phyloP scores from a whole-genome alignment of 768 basidiomycete genomes.

The Naganishia vishniacii region DNA sequence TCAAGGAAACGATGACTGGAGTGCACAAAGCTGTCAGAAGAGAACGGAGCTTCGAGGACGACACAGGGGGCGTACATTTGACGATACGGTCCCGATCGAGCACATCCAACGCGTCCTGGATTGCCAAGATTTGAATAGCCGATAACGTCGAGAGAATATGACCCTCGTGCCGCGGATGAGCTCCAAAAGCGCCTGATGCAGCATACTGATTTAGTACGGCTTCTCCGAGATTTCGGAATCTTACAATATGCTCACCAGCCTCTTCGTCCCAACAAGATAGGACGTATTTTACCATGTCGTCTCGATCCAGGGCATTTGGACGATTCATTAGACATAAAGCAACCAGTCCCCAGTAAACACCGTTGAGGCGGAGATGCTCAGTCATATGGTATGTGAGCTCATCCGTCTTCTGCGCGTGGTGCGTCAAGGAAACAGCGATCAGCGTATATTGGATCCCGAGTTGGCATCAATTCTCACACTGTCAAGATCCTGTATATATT shows the following conservation, averaged over 20 bases:
- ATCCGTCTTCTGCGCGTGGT: constrained; percentile 62
- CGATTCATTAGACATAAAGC: constrained; percentile 75
- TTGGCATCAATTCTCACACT: constrained; percentile 52
- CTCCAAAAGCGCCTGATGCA: constrained; percentile 81
- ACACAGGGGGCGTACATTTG: constrained; percentile 57
- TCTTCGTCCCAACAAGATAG: constrained; percentile 93
- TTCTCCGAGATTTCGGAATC: no score
- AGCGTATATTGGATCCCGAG: no score
- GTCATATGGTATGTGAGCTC: constrained; percentile 85
- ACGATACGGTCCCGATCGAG: constrained; percentile 66
- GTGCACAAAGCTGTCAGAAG: no score
- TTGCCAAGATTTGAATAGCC: constrained; percentile 84
- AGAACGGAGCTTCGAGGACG: background rate
- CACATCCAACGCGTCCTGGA: constrained; percentile 70
- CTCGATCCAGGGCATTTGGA: constrained; percentile 68
- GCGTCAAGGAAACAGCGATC: no score
- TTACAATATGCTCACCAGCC: constrained; percentile 56
- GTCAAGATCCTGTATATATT: constrained; percentile 70
- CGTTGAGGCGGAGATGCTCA: constrained; percentile 87
- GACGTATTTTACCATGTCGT: constrained; percentile 82
- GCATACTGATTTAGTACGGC: no score
- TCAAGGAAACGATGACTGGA: constrained; percentile 74
- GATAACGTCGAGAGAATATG: constrained; percentile 81
- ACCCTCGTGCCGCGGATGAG: constrained; percentile 88
- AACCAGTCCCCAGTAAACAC: constrained; percentile 91